Evolutionary conservation across 1,284 basidiomycete genomes (phyloP).

Genomic region (Sanghuangporus sanghuang): DNA sequence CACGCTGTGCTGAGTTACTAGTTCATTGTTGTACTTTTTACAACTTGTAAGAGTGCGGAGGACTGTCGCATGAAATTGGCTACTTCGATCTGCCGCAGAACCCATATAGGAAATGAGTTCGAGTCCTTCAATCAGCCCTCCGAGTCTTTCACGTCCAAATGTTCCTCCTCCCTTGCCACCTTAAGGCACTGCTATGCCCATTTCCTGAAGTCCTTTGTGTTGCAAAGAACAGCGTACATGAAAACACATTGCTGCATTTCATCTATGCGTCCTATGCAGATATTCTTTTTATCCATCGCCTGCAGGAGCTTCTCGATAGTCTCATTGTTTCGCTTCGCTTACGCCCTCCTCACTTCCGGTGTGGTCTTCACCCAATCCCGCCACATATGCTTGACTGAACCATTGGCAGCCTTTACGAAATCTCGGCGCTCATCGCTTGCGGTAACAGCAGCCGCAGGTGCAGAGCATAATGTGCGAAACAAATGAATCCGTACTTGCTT

Average conservation of each 20-base stretch:
- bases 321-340: background rate
- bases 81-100: no score
- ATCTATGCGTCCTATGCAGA: no score
- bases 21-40: no score
- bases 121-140: no score
- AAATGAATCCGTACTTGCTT: background rate
- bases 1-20: no score
- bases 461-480: background rate
- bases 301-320: background rate
- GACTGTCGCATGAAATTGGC: no score
- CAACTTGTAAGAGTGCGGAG: no score
- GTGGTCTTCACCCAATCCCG: background rate
- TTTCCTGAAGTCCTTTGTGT: constrained; percentile 1
- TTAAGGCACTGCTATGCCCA: background rate
- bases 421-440: background rate
- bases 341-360: background rate
- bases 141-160: no score
- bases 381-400: background rate
- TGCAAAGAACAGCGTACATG: background rate
- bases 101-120: no score
- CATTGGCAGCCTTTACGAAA: background rate
- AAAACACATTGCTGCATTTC: no score
- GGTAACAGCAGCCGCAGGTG: background rate
- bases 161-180: background rate
- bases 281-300: background rate